These are phyloP conservation scores for Phymatotrichopsis omnivora DNA, from an alignment of 2,329 filamentous ascomycete species.

Conservation along the genomic window DNA sequence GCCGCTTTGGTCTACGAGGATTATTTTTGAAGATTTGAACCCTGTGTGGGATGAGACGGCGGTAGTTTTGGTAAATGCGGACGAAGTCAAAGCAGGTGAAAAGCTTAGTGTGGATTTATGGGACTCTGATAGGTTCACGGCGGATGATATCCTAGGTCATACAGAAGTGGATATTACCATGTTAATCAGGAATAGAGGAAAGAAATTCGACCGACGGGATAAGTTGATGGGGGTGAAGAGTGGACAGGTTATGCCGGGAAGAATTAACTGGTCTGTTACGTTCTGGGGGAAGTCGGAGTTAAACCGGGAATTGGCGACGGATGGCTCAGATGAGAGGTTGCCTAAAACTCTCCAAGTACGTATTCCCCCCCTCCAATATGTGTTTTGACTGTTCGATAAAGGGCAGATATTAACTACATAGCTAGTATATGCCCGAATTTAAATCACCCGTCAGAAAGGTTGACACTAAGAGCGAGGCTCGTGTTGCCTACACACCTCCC, in stretches of 20 bases:
- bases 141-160: slow-evolving; percentile 63
- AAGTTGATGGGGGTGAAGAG: slow-evolving; percentile 73
- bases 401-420: no score
- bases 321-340: slow-evolving; percentile 40
- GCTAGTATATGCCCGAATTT: slow-evolving; percentile 57
- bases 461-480: slow-evolving; percentile 53
- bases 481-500: slow-evolving; percentile 59
- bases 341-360: slow-evolving; percentile 54
- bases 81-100: slow-evolving; percentile 63
- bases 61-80: slow-evolving; percentile 57
- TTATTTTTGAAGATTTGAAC: slow-evolving; percentile 55
- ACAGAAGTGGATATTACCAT: slow-evolving; percentile 75
- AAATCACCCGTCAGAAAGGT: slow-evolving; percentile 44
- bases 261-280: slow-evolving; percentile 91
- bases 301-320: slow-evolving; percentile 49
- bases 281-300: slow-evolving; percentile 90
- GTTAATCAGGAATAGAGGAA: slow-evolving; percentile 84
- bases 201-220: slow-evolving; percentile 82
- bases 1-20: slow-evolving; percentile 54
- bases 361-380: slow-evolving; percentile 29
- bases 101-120: slow-evolving; percentile 60
- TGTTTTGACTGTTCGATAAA: slow-evolving; percentile 51
- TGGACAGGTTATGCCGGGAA: slow-evolving; percentile 82
- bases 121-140: slow-evolving; percentile 63
- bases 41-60: slow-evolving; percentile 62